phyloP scores from a whole-genome alignment of 2,329 filamentous ascomycete genomes.

The Alternaria viburni region DNA sequence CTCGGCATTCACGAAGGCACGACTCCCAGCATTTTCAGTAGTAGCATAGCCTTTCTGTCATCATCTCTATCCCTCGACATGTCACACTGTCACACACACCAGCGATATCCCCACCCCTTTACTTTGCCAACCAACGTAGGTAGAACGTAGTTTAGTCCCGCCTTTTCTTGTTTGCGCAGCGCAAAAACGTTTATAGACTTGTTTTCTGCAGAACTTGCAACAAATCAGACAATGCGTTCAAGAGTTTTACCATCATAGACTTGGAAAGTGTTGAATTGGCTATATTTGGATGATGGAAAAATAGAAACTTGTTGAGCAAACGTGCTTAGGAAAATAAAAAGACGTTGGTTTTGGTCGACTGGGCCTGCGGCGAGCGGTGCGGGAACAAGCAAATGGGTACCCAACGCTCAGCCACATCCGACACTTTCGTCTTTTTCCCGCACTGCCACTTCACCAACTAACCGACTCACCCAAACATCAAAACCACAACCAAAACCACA shows the following conservation, averaged over 20 bases:
- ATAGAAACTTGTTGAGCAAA: background rate
- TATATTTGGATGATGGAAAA: background rate
- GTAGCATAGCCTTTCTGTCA: constrained; percentile 3
- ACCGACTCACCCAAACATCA: background rate
- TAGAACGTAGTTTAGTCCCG: background rate
- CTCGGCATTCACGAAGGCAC: constrained; percentile 23
- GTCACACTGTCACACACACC: background rate
- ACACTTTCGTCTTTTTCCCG: background rate
- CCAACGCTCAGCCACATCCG: background rate
- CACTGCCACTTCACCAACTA: background rate
- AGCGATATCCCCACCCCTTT: background rate
- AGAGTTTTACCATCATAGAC: too few species aligned
- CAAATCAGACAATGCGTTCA: too few species aligned
- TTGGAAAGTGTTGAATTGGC: too few species aligned
- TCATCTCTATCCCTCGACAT: background rate
- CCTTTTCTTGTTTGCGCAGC: background rate
- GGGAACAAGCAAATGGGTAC: background rate
- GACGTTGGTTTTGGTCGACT: background rate
- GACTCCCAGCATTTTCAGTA: constrained; percentile 23
- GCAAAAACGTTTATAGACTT: background rate
- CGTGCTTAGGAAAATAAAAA: background rate
- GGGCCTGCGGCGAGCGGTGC: background rate
- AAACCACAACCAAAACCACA: background rate
- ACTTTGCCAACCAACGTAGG: background rate
- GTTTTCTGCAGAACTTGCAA: background rate